phyloP scores from a whole-genome alignment of 805 yeast species.

The Schizosaccharomyces cryophilus region DNA sequence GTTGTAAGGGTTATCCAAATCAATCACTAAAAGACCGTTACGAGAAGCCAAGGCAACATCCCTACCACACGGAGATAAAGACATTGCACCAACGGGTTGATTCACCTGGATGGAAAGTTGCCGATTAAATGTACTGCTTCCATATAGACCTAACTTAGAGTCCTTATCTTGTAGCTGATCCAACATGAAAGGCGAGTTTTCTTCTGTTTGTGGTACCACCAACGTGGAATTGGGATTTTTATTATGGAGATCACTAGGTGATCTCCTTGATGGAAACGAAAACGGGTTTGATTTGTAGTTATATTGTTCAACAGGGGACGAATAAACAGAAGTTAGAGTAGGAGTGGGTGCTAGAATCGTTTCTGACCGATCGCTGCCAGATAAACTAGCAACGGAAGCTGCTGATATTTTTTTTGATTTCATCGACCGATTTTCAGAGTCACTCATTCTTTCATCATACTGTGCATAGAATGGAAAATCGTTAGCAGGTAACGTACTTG shows the following conservation, averaged over 20 bases:
- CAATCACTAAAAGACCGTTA: constrained; percentile 69
- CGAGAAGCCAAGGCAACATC: constrained; percentile 82
- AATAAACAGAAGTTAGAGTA: background rate
- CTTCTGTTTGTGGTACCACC: too few species aligned
- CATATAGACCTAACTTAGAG: background rate
- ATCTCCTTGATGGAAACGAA: too few species aligned
- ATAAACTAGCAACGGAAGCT: background rate
- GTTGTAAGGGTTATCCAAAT: constrained; percentile 80
- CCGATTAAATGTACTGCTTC: background rate
- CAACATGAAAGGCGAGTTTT: too few species aligned
- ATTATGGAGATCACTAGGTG: too few species aligned
- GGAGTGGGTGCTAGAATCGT: background rate
- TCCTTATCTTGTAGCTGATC: background rate
- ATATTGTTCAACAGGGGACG: background rate
- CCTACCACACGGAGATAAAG: constrained; percentile 30
- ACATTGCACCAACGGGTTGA: constrained; percentile 4
- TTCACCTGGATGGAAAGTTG: constrained; percentile 2
- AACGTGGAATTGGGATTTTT: too few species aligned
- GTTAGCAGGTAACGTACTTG: too few species aligned
- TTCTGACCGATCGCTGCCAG: background rate
- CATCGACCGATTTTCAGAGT: background rate
- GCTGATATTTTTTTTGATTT: background rate
- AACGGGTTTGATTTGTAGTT: background rate
- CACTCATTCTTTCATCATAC: background rate
- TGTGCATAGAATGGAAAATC: too few species aligned